Conservation (phyloP, 352 stramenopile species). For the Phytopythium helicoides region DNA sequence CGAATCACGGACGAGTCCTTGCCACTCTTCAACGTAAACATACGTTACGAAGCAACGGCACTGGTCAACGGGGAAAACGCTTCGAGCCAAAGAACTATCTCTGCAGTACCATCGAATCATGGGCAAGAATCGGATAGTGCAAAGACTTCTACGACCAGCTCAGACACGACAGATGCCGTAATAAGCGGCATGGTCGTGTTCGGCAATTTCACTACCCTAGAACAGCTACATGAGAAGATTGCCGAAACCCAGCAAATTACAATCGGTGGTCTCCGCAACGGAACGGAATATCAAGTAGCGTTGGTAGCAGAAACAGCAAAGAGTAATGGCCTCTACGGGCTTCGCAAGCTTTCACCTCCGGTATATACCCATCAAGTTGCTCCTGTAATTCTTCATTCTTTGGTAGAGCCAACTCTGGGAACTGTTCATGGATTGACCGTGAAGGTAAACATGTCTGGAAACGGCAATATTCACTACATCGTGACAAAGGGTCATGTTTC, state of each 20-base stretch:
- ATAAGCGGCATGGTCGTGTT: constrained; percentile 27
- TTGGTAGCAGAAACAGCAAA: constrained; percentile 45
- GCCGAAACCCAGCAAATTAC: constrained; percentile 23
- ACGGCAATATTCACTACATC: constrained; percentile 61
- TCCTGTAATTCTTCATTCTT: constrained; percentile 36
- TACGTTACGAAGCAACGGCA: constrained; percentile 50
- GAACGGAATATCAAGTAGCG: constrained; percentile 41
- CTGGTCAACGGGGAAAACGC: constrained; percentile 15
- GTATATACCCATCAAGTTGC: constrained; percentile 48
- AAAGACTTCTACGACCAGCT: background rate
- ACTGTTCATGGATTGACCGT: constrained; percentile 48
- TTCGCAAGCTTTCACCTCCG: constrained; percentile 12
- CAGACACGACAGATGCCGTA: constrained; percentile 5
- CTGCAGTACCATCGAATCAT: background rate
- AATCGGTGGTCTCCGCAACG: constrained; percentile 41
- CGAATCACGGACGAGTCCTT: constrained; percentile 23
- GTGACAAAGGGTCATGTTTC: constrained; percentile 6
- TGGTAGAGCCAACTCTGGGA: constrained; percentile 33
- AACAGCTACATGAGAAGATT: constrained; percentile 25
- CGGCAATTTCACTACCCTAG: constrained; percentile 31
- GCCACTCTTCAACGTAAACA: constrained; percentile 37
- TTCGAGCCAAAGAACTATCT: constrained; percentile 8
- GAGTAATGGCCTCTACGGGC: constrained; percentile 53
- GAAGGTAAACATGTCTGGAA: constrained; percentile 31
- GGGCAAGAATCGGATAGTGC: constrained; percentile 9